Evolutionary conservation across 352 stramenopile genomes (phyloP), one percentile per base, ranked within the genome.

Genomic region (Phytophthora citricola): DNA sequence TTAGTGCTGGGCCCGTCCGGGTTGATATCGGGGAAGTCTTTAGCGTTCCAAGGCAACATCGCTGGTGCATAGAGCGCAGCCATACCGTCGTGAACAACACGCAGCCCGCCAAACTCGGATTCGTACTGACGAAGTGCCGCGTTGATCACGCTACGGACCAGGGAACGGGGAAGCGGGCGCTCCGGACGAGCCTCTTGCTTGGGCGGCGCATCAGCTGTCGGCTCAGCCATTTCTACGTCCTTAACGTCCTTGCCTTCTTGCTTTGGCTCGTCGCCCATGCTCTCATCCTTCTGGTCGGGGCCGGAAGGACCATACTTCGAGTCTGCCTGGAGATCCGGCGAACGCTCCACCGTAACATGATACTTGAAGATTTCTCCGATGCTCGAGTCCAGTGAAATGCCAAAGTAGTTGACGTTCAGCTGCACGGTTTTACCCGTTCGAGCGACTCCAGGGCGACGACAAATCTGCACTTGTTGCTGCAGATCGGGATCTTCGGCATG

Each of bases 351-450:
- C 0, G 60, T 52, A 7, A 87, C 78, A 50, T 91, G 80, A 47
- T 91, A 91, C 62, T 91, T 89, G 63, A 86, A 90, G 27, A 91
- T 70, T 50, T 91, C 80, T 1, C 38, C 26, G 1, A 69, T 55
- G 3, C 31, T 66, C 24, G 62, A 65, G 51, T 87, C 80, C 1
- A 91, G 44, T 10, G 71, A 71, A 20, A 91, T 51, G 12, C 58
- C 70, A 58, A 90, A 91, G 71, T 91, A 88, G 49, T 91, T 91
- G 9, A 83, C 67, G 1, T 66, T 74, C 27, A 91, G 46, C 4
- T 61, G 65, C 46, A 71, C 64, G 0, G 57, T 81, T 9, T 75
- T 79, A 12, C 77, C 79, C 5, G 39, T 40, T 2, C 43, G 60
- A 26, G 68, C 55, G 29, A 81, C 47, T 24, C 75, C 69, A 10